Conservation (phyloP, 768 basidiomycete genomes). For the Phanerochaete carnosa region DNA sequence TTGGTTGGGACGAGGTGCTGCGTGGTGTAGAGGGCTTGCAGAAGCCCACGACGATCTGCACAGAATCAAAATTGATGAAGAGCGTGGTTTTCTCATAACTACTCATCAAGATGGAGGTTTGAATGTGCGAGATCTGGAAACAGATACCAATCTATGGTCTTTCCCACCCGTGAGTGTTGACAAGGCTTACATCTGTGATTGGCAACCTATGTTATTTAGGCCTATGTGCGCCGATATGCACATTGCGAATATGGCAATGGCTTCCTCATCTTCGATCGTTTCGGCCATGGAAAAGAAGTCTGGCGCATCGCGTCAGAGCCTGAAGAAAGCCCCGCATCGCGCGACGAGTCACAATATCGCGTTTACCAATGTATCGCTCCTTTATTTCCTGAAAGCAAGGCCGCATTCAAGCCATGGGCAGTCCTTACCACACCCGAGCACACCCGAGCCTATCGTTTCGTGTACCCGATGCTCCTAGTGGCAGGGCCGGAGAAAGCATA, state of each 20-base stretch:
- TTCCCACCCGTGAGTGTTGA: slow-evolving; percentile 44
- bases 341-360: slow-evolving; percentile 23
- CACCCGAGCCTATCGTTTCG: slow-evolving; percentile 57
- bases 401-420: slow-evolving; percentile 64
- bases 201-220: slow-evolving; percentile 26
- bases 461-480: slow-evolving; percentile 62
- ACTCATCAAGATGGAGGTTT: slow-evolving; percentile 57
- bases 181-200: neutral
- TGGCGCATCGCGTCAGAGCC: slow-evolving; percentile 50
- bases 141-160: slow-evolving; percentile 55
- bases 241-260: slow-evolving; percentile 76
- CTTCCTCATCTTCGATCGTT: slow-evolving; percentile 67
- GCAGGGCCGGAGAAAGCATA: slow-evolving; percentile 43
- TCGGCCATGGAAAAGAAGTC: slow-evolving; percentile 58
- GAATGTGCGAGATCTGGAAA: slow-evolving; percentile 51
- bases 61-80: slow-evolving; percentile 75
- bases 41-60: slow-evolving; percentile 45
- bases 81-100: slow-evolving; percentile 53
- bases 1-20: slow-evolving; percentile 54
- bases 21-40: slow-evolving; percentile 32
- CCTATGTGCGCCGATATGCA: slow-evolving; percentile 51
- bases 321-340: slow-evolving; percentile 18
- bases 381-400: slow-evolving; percentile 26
- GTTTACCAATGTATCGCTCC: slow-evolving; percentile 18
- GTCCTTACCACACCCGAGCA: slow-evolving; percentile 45